Evolutionary conservation across 2,329 filamentous ascomycete species (phyloP).

Genomic region (Thyridium curvatum): DNA sequence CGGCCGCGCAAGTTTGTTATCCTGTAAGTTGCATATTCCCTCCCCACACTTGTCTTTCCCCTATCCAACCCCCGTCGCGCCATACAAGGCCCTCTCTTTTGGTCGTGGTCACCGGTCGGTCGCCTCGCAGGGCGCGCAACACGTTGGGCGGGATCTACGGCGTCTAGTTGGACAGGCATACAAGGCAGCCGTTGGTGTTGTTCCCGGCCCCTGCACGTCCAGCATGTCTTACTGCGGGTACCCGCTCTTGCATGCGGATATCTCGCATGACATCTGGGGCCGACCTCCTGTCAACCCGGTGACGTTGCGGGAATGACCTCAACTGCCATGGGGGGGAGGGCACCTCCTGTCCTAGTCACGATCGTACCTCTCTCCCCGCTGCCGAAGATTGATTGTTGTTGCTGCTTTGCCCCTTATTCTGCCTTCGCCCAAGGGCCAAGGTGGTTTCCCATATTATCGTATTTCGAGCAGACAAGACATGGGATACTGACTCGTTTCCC

Average conservation of each 20-base stretch:
- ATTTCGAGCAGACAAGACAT: neutral
- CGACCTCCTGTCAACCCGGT: too few species aligned
- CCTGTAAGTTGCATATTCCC: constrained; percentile 63
- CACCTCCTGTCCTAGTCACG: neutral
- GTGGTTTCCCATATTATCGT: too few species aligned
- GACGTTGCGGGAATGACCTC: neutral
- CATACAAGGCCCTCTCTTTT: neutral
- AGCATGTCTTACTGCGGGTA: constrained; percentile 24
- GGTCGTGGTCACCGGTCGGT: neutral
- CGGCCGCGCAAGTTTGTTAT: constrained; percentile 93
- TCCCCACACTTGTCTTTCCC: constrained; percentile 6
- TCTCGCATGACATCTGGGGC: constrained; percentile 14
- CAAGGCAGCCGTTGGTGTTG: neutral
- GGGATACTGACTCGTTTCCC: constrained; percentile 4
- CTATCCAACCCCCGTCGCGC: neutral
- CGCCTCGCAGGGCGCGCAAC: too few species aligned
- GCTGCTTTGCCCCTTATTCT: too few species aligned
- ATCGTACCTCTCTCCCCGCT: neutral
- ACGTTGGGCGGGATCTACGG: too few species aligned
- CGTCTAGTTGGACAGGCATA: neutral
- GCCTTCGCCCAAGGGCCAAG: too few species aligned
- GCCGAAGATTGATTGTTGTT: too few species aligned
- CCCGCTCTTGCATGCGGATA: constrained; percentile 21
- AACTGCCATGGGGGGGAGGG: too few species aligned
- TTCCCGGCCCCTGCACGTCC: constrained; percentile 5